Conservation (phyloP, 306 rosid genomes). For the Alnus glutinosa region DNA sequence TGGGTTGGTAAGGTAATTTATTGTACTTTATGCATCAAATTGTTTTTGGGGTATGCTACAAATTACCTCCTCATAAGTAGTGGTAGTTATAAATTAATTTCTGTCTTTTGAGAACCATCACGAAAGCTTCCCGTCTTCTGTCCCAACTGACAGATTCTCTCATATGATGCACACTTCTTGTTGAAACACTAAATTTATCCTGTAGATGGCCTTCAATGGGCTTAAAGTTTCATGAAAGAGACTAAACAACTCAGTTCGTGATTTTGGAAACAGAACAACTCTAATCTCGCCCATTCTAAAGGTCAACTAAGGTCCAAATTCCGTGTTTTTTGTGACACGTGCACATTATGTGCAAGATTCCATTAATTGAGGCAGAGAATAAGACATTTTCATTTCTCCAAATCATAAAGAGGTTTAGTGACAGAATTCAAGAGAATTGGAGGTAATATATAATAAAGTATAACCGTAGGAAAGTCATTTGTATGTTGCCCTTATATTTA, state of each 20-base stretch:
- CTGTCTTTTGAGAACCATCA: neutral
- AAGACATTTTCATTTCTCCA: too few relatives aligned
- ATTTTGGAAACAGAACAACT: neutral
- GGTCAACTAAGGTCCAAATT: neutral
- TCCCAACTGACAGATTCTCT: too few relatives aligned
- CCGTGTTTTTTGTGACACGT: neutral
- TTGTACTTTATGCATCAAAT: neutral
- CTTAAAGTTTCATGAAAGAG: neutral
- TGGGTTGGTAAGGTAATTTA: conserved; percentile 74
- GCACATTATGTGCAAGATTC: too few relatives aligned
- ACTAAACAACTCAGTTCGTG: neutral
- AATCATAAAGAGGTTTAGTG: too few relatives aligned
- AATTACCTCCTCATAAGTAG: neutral
- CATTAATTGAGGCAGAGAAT: too few relatives aligned
- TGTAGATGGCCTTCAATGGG: neutral
- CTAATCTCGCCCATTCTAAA: neutral
- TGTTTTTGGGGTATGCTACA: neutral
- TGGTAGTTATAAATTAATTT: neutral
- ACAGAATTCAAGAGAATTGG: too few relatives aligned
- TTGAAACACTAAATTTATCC: too few relatives aligned
- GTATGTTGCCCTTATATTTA: too few relatives aligned
- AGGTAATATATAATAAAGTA: too few relatives aligned
- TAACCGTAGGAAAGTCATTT: too few relatives aligned
- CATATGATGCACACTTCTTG: too few relatives aligned
- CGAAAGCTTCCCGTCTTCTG: too few relatives aligned